These are phyloP conservation scores for baker's yeast (Saccharomyces cerevisiae) DNA, from an alignment of 805 yeast genomes.

Conservation along the genomic window DNA sequence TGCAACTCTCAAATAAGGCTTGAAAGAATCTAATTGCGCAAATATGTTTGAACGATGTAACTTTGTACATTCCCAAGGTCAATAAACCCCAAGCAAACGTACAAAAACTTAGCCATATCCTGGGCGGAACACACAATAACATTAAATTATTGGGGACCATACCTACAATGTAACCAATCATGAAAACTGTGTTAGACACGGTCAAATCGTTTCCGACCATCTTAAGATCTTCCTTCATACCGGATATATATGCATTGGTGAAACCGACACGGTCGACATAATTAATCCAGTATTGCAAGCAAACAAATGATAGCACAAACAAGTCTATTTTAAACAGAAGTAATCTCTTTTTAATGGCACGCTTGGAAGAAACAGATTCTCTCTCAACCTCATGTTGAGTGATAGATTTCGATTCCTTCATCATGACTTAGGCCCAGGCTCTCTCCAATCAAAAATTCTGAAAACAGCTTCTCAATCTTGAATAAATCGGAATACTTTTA, in stretches of 20 bases:
- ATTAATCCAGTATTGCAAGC: slow-evolving; percentile 36
- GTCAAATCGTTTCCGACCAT: slow-evolving; percentile 44
- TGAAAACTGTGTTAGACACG: slow-evolving; percentile 46
- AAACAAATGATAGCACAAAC: slow-evolving; percentile 28
- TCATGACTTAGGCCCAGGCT: slow-evolving; percentile 2
- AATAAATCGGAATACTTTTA: neutral
- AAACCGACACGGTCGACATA: slow-evolving; percentile 52
- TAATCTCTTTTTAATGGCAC: slow-evolving; percentile 7
- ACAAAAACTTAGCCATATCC: slow-evolving; percentile 48
- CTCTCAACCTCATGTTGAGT: neutral
- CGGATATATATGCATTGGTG: slow-evolving; percentile 56
- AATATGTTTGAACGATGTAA: slow-evolving; percentile 39
- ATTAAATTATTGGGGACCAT: slow-evolving; percentile 55
- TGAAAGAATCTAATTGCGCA: slow-evolving; percentile 53
- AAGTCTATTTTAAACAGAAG: slow-evolving; percentile 27
- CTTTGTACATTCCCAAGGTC: slow-evolving; percentile 45
- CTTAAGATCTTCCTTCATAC: slow-evolving; percentile 50
- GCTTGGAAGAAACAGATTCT: neutral
- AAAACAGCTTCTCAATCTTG: neutral
- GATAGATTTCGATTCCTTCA: neutral
- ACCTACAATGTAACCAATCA: slow-evolving; percentile 53
- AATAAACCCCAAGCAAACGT: slow-evolving; percentile 49
- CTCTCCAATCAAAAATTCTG: neutral
- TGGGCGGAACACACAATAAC: slow-evolving; percentile 44
- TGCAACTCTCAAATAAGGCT: slow-evolving; percentile 52